Evolutionary conservation across 2,329 filamentous ascomycete species (phyloP).

Genomic region (Dothideomycetes sp.): DNA sequence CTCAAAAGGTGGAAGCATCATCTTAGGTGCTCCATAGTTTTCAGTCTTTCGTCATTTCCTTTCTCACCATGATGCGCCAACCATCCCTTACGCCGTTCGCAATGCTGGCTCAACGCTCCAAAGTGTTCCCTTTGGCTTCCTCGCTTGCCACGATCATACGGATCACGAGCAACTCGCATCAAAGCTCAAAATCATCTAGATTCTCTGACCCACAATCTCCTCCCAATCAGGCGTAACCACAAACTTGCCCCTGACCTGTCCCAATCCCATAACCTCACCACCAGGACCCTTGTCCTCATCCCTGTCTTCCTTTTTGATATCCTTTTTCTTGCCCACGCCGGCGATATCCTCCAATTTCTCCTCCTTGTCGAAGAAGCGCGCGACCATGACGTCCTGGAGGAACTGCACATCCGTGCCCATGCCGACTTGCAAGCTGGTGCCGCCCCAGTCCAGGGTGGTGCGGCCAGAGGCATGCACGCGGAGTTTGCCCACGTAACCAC

Average conservation of each 20-base stretch:
- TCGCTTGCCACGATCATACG: too few species aligned
- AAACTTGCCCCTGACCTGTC: conserved; percentile 53
- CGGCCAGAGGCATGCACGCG: conserved; percentile 51
- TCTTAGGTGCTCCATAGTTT: too few species aligned
- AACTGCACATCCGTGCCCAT: conserved; percentile 47
- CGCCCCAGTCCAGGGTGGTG: conserved; percentile 53
- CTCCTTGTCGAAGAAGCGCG: conserved; percentile 19
- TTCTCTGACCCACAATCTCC: conserved; percentile 29
- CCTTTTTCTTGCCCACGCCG: conserved; percentile 15
- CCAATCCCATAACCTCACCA: conserved; percentile 44
- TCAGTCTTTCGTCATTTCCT: too few species aligned
- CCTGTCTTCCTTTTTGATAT: conserved; percentile 24
- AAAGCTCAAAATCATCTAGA: background rate
- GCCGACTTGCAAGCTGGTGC: conserved; percentile 45
- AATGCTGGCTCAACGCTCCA: too few species aligned
- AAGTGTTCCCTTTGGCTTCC: too few species aligned
- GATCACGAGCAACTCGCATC: background rate
- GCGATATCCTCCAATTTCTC: conserved; percentile 12
- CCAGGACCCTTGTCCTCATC: conserved; percentile 18
- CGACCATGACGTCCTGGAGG: conserved; percentile 47
- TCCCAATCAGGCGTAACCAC: conserved; percentile 52
- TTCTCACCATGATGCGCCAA: too few species aligned
- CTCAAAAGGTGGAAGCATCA: too few species aligned
- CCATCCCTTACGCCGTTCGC: too few species aligned
- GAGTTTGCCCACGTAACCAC: conserved; percentile 45